phyloP scores from a whole-genome alignment of 116 monocot genomes.

The Thalassia testudinum region DNA sequence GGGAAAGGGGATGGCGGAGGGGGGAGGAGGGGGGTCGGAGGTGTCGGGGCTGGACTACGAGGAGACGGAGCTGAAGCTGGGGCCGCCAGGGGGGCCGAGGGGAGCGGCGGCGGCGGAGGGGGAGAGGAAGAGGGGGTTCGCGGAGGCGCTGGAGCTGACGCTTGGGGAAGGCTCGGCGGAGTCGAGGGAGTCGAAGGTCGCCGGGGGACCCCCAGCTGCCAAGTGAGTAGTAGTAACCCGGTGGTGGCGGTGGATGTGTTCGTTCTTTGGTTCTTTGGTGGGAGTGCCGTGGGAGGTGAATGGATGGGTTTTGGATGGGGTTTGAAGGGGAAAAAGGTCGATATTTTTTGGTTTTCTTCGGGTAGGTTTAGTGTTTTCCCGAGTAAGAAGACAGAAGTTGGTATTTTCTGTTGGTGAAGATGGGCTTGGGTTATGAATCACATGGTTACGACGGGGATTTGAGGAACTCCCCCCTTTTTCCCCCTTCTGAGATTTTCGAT shows the following conservation, averaged over 20 bases:
- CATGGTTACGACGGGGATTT: too few relatives aligned
- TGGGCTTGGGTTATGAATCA: too few relatives aligned
- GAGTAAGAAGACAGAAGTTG: too few relatives aligned
- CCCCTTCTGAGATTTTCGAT: too few relatives aligned
- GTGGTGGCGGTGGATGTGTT: too few relatives aligned
- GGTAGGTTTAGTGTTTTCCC: too few relatives aligned
- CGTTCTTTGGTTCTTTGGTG: not conserved
- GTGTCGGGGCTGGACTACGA: slow-evolving; percentile 63
- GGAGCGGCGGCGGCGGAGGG: slow-evolving; percentile 6
- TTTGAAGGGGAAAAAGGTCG: too few relatives aligned
- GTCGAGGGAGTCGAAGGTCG: slow-evolving; percentile 8
- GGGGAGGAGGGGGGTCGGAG: slow-evolving; percentile 21
- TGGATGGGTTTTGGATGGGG: too few relatives aligned
- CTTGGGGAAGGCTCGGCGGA: slow-evolving; percentile 6
- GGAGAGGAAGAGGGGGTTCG: slow-evolving; percentile 56
- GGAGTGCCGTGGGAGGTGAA: too few relatives aligned
- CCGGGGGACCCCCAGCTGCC: slow-evolving; percentile 39
- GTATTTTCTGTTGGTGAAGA: too few relatives aligned
- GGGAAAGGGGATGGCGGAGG: not conserved
- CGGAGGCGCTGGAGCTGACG: slow-evolving; percentile 28
- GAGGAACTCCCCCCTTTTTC: too few relatives aligned
- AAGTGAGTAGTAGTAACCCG: slow-evolving; percentile 52
- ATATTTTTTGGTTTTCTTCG: too few relatives aligned
- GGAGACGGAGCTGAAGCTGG: slow-evolving; percentile 77
- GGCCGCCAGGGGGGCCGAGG: slow-evolving; percentile 22